Conservation (phyloP, 257 asterid species). For the Prunella vulgaris region DNA sequence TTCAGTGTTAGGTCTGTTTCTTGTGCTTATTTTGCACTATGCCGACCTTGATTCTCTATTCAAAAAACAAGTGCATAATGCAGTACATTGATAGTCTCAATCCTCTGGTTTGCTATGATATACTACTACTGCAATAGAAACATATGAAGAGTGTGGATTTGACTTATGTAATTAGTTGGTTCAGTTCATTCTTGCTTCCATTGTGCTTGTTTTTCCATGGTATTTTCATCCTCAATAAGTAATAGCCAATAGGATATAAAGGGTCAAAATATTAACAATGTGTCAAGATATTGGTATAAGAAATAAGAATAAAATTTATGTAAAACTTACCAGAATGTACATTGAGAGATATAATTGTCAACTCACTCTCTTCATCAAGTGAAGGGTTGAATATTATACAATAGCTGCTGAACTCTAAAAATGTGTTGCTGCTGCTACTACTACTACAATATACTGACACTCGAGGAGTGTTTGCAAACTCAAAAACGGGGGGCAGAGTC, state of each 20-base stretch:
- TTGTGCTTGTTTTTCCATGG: neutral
- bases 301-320: neutral
- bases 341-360: neutral
- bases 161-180: neutral
- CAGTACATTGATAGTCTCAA: neutral
- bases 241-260: neutral
- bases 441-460: neutral
- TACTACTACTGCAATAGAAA: too few species aligned
- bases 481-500: neutral
- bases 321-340: constrained; percentile 8
- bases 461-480: neutral
- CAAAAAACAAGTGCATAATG: neutral
- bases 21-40: neutral
- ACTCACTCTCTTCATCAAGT: neutral
- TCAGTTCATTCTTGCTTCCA: neutral
- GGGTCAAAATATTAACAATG: neutral
- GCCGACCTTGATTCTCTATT: neutral
- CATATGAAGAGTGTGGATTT: neutral
- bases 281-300: neutral
- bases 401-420: neutral
- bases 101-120: neutral
- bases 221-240: neutral
- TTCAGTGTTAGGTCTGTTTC: neutral
- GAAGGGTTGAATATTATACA: neutral
- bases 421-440: constrained; percentile 6